Evolutionary conservation across 1,139 yeast genomes (phyloP).

Genomic region (Pichia cactophila): DNA sequence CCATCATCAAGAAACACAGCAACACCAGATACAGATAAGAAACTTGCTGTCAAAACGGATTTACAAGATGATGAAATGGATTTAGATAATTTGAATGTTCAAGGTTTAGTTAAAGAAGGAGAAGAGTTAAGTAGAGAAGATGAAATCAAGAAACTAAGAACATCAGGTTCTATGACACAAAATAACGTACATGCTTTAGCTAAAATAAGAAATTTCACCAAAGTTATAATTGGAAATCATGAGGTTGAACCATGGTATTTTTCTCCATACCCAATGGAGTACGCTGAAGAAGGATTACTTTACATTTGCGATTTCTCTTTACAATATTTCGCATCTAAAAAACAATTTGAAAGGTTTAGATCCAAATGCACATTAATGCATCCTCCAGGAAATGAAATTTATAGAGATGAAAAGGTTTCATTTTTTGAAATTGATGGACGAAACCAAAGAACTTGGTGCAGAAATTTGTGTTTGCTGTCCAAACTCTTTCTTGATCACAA

Average conservation of each 20-base stretch:
- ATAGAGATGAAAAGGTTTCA: conserved; percentile 73
- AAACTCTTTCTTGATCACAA: conserved; percentile 91
- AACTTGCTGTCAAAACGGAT: conserved; percentile 5
- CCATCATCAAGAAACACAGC: conserved; percentile 6
- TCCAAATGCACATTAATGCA: conserved; percentile 79
- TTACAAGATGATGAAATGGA: conserved; percentile 65
- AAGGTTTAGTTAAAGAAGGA: conserved; percentile 60
- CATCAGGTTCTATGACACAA: conserved; percentile 96
- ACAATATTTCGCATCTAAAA: conserved; percentile 78
- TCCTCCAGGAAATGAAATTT: conserved; percentile 98
- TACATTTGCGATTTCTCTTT: conserved; percentile 89
- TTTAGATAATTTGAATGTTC: conserved; percentile 76
- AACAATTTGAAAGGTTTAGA: conserved; percentile 89
- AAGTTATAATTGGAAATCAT: conserved; percentile 78
- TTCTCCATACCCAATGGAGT: conserved; percentile 91
- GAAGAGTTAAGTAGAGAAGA: conserved; percentile 79
- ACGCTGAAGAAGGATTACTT: conserved; percentile 82
- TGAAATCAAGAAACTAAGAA: conserved; percentile 84
- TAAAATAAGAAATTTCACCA: conserved; percentile 73
- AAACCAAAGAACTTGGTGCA: conserved; percentile 93
- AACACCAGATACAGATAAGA: conserved; percentile 10
- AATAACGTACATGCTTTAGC: conserved; percentile 70
- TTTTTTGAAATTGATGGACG: conserved; percentile 97
- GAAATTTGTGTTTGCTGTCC: conserved; percentile 81
- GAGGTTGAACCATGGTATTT: conserved; percentile 98